Base-by-base conservation (phyloP, 768 basidiomycete genomes). In the Suillus subaureus region DNA sequence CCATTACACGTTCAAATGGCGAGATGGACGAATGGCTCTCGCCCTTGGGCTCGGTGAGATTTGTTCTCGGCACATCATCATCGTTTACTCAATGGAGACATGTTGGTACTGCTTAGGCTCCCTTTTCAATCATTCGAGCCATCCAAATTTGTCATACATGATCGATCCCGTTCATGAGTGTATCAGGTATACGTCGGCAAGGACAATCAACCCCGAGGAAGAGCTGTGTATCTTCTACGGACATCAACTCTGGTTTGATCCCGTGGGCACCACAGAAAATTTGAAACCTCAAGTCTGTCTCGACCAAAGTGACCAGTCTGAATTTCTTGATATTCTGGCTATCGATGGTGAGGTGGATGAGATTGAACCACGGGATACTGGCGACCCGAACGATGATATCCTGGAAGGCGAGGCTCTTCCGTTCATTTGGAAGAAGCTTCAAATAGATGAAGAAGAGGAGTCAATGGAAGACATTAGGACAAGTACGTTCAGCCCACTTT, bases 151-250 rank as follows among this genome's bases (percentile, higher is more conserved):
- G 21, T 86, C 88, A 0, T 93, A 86, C 75, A 77, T 78, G 0
- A 73, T 89, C 18, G 87, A 92, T 66, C 66, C 75, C 0, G 66
- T 74, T 1, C 83, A 79, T 0, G 85, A 89, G 65, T 85, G 87
- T 11, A 92, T 94, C 67, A 80, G 79, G 64, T 94, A 89, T 70
- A 82, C 79, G 1, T 86, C 91, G 0, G 76, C 79, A 6, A 84
- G 86, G 7, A 72, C 80, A 28, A 77, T 95, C 37, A 66, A 81
- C 18, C 71, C 80, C 2, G 87, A 82, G 35, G 91, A 95, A 70
- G 93, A 96, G 73, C 82, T 94, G 15, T 91, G 88, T 70, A 93
- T 94, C 66, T 92, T 85, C 72, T 91, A 93, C 70, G 90, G 88
- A 3, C 85, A 85, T 65, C 84, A 84, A 26, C 81, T 89, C 6